These are phyloP conservation scores for Candida nitratophila DNA, from an alignment of 805 yeast species.

Conservation along the genomic window DNA sequence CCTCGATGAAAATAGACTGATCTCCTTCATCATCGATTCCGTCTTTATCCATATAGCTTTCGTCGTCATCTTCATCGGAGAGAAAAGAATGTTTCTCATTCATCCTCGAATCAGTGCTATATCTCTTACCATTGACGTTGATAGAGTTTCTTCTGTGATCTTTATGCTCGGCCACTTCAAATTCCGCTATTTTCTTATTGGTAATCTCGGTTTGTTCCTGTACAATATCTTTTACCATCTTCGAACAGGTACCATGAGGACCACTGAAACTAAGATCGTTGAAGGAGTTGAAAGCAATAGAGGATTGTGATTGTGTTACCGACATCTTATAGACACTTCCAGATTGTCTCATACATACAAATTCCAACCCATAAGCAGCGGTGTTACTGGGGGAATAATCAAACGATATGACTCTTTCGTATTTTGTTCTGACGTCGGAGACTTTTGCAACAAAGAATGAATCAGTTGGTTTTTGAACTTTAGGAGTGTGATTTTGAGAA, in stretches of 20 bases:
- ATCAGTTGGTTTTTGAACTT: conserved; percentile 30
- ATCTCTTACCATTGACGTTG: neutral
- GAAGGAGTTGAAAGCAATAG: conserved; percentile 57
- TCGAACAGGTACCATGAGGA: conserved; percentile 44
- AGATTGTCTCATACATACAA: conserved; percentile 85
- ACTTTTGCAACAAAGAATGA: conserved; percentile 71
- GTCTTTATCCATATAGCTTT: conserved; percentile 5
- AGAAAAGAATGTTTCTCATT: neutral
- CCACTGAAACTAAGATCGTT: conserved; percentile 61
- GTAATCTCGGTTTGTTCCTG: conserved; percentile 8
- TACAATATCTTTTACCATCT: conserved; percentile 29
- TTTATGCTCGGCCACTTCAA: neutral
- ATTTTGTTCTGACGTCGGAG: conserved; percentile 64
- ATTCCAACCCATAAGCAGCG: conserved; percentile 48
- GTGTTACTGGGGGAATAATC: conserved; percentile 62
- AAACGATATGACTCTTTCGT: conserved; percentile 77
- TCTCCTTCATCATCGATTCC: conserved; percentile 23
- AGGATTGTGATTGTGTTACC: conserved; percentile 57
- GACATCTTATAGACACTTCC: conserved; percentile 83
- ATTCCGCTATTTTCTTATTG: conserved; percentile 1
- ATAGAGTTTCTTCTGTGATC: conserved; percentile 1
- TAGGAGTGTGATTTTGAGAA: conserved; percentile 7
- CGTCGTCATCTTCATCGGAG: conserved; percentile 1
- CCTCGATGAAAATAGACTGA: conserved; percentile 20
- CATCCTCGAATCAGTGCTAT: neutral